These are phyloP conservation scores for Fraxinus baroniana DNA, from an alignment of 305 asterid genomes.

Conservation along the genomic window DNA sequence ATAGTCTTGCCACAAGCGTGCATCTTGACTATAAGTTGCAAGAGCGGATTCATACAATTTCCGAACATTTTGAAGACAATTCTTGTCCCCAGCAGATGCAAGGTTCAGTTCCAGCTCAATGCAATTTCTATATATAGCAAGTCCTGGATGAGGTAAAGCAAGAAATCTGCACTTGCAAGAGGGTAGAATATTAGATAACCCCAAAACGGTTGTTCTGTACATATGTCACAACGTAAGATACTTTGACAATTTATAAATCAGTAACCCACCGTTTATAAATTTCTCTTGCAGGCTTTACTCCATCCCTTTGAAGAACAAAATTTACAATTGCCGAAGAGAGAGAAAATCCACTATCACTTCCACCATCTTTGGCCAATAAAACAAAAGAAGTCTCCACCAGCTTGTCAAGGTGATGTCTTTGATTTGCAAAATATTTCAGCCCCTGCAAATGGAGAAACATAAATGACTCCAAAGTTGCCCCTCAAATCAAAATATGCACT, in stretches of 20 bases:
- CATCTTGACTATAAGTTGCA: conserved; percentile 65
- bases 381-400: conserved; percentile 59
- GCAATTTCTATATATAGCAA: conserved; percentile 53
- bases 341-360: conserved; percentile 74
- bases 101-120: conserved; percentile 74
- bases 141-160: conserved; percentile 84
- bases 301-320: conserved; percentile 64
- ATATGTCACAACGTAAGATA: conserved; percentile 3
- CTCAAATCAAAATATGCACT: background rate
- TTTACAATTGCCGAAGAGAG: conserved; percentile 61
- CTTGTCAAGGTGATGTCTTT: conserved; percentile 63
- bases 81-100: conserved; percentile 59
- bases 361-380: conserved; percentile 63
- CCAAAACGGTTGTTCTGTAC: background rate
- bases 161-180: conserved; percentile 56
- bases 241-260: background rate
- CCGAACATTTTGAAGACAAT: conserved; percentile 58
- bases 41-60: conserved; percentile 78
- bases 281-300: conserved; percentile 66
- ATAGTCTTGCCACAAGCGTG: conserved; percentile 73
- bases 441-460: conserved; percentile 54
- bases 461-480: conserved; percentile 10
- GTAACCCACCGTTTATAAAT: conserved; percentile 64
- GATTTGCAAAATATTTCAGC: conserved; percentile 63
- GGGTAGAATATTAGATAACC: conserved; percentile 17